Evolutionary conservation across 202 grass and related monocot genomes (phyloP), one percentile per base, ranked within the genome.

Genomic region (Panicum hallii): DNA sequence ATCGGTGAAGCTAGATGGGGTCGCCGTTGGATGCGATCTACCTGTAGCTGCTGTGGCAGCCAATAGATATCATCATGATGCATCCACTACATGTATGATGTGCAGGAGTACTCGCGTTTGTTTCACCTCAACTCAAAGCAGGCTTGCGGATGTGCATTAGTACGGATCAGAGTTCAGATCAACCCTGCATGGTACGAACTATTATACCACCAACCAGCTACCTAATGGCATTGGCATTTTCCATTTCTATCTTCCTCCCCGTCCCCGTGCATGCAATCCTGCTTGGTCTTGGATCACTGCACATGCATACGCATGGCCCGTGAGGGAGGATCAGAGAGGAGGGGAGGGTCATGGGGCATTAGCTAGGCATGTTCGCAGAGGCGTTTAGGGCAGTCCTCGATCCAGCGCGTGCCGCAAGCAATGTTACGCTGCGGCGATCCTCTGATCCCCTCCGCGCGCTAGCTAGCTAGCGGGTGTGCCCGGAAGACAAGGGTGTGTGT

Each of bases 401-500:
- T 9, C 8, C 0, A 23, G 84, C 20, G 68, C 74, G 74, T 83
- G 79, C 30, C 14, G 78, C 49, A 44, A 43, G 22, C 43, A 72
- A 74, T 78, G 56, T 45, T 73, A 23, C 41, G 41, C 11, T 70
- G 44, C 42, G 67, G 43, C 42, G 67, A 63, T 56, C 54, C 50
- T 52, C 49, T 58, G 36, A 38, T 38, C 36, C 36, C 36, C 36
- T 38, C 36, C 36, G 34, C 2, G 2, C 34, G 2, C 36, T 38
- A 38, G 36, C 36, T 38, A 38, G 34, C 36, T 17, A 52, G 49
- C 73, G 80, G 77, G 83, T 79, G 81, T 81, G 85, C 85, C 88
- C 88, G 85, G 60, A 90, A 88, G 82, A 90, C 91, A 93, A 90
- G 91, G 91, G 84, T 60, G 88, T 57, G 72, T 88, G 91, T 79